phyloP scores from a whole-genome alignment of 495 filamentous ascomycete genomes.

The Trichoderma orchidacearum region DNA sequence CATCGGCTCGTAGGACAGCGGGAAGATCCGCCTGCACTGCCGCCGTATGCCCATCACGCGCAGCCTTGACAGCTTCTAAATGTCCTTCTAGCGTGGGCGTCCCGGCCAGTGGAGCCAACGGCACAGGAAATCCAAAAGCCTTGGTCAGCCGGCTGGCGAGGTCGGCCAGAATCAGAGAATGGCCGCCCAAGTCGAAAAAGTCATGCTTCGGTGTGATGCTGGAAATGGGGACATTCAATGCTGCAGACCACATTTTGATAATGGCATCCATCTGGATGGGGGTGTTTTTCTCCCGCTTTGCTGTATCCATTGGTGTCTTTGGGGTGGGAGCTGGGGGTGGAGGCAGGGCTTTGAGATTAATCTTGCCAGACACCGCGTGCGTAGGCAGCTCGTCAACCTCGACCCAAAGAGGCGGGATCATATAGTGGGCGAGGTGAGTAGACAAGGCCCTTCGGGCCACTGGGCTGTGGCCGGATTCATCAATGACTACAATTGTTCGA shows the following conservation, averaged over 20 bases:
- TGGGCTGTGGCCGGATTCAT: conserved; percentile 46
- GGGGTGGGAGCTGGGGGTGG: conserved; percentile 30
- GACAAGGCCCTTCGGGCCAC: conserved; percentile 39
- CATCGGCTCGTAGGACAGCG: conserved; percentile 43
- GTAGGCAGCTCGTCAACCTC: conserved; percentile 46
- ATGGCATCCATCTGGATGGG: conserved; percentile 32
- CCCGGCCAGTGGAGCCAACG: conserved; percentile 47
- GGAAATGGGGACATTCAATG: conserved; percentile 38
- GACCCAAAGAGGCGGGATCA: conserved; percentile 58
- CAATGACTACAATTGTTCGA: conserved; percentile 39
- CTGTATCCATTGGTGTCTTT: conserved; percentile 13
- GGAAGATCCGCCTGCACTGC: conserved; percentile 53
- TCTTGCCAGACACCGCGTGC: conserved; percentile 53
- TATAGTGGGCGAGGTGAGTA: conserved; percentile 51
- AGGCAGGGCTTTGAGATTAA: conserved; percentile 48
- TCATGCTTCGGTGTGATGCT: conserved; percentile 46
- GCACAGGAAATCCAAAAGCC: conserved; percentile 47
- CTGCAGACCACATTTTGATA: conserved; percentile 44
- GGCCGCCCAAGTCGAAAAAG: conserved; percentile 60
- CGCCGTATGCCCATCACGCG: conserved; percentile 50
- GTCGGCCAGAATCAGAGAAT: conserved; percentile 53
- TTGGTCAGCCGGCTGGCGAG: conserved; percentile 43
- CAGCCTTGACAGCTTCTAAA: conserved; percentile 39
- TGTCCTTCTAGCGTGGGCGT: conserved; percentile 48
- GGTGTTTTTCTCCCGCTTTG: conserved; percentile 31